Percentiles rank a stretch among this genome's conserved stretches.
Evolutionary conservation across 495 filamentous ascomycete species (phyloP).

Genomic region (Hyaloscypha variabilis): DNA sequence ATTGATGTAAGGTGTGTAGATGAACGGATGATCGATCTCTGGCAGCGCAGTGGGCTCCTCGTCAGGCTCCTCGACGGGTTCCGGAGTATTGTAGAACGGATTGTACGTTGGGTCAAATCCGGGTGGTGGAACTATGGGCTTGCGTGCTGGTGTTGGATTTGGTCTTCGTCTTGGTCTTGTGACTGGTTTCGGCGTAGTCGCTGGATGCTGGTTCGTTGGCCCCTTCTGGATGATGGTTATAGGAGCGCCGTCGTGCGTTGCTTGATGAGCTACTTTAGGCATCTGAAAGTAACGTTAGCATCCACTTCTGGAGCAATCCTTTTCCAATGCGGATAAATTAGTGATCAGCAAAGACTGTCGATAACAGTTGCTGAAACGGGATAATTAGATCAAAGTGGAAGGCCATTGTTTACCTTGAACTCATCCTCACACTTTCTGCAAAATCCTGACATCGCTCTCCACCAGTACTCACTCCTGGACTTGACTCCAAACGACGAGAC

Average conservation of each 20-base stretch:
- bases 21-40: not conserved
- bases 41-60: not conserved
- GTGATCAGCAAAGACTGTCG: not conserved
- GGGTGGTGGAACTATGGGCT: no score
- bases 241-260: not conserved
- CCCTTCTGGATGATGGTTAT: not conserved
- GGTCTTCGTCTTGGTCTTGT: no score
- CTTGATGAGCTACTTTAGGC: not conserved
- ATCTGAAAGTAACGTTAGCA: not conserved
- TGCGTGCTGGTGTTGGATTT: no score
- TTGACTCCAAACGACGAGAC: no score
- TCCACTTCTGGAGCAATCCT: not conserved
- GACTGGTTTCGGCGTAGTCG: no score
- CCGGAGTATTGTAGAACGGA: no score
- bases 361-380: not conserved
- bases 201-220: no score
- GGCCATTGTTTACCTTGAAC: not conserved
- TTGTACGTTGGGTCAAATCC: no score
- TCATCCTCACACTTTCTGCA: slow-evolving; percentile 9
- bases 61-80: no score
- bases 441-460: slow-evolving; percentile 2
- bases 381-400: not conserved
- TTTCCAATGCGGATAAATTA: not conserved
- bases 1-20: not conserved
- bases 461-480: no score